phyloP scores from a whole-genome alignment of 148 eudicot species.

The Amaranthus palmeri region DNA sequence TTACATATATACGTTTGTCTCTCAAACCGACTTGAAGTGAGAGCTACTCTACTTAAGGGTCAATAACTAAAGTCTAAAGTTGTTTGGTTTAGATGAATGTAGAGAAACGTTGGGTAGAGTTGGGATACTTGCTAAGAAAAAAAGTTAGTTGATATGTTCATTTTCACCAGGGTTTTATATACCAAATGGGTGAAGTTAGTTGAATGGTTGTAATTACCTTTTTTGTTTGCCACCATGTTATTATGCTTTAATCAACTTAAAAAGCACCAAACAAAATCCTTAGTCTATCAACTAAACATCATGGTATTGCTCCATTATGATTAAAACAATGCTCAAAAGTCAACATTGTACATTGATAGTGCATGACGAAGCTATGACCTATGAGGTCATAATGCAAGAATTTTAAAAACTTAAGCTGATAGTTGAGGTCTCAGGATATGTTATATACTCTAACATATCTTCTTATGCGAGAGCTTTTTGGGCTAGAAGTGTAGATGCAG shows the following conservation, averaged over 20 bases:
- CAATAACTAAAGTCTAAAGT: not conserved
- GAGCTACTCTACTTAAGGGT: not conserved
- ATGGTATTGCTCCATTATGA: not conserved
- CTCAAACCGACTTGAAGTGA: not conserved
- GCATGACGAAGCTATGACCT: no score
- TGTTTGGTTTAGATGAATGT: not conserved
- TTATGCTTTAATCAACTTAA: not conserved
- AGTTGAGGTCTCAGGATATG: no score
- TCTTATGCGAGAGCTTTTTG: no score
- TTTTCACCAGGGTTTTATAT: not conserved
- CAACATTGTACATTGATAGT: not conserved
- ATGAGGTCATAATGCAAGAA: no score
- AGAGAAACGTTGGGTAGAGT: not conserved
- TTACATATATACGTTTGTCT: not conserved
- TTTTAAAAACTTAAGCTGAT: no score
- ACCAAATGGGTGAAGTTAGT: not conserved
- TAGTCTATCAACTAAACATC: not conserved
- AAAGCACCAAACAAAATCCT: not conserved
- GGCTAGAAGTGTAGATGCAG: no score
- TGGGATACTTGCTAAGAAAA: not conserved
- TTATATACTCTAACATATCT: no score
- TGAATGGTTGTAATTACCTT: not conserved
- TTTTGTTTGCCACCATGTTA: not conserved
- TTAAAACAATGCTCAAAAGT: no score
- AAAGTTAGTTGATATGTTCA: slow-evolving; percentile 1